A percentile compares a stretch with the other conserved stretches of the same genome.
phyloP scores from a whole-genome alignment of 352 stramenopile species.

The Pythium sp. region DNA sequence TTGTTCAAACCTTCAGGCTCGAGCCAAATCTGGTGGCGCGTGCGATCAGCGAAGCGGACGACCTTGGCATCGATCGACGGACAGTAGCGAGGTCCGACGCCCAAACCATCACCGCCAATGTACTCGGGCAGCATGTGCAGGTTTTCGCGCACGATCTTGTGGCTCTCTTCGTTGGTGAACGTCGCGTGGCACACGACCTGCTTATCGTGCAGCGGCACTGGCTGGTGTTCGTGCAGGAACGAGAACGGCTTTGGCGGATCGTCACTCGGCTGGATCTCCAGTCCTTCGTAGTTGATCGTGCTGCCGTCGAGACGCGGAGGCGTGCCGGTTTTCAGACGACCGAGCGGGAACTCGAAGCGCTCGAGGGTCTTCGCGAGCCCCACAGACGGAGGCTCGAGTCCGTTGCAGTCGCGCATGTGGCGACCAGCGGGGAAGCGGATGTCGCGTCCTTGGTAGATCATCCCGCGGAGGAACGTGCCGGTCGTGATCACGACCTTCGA shows the following conservation, averaged over 20 bases:
- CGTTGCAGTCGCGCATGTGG: slow-evolving; percentile 83
- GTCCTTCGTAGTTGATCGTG: slow-evolving; percentile 94
- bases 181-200: slow-evolving; percentile 95
- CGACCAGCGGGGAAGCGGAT: slow-evolving; percentile 91
- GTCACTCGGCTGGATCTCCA: slow-evolving; percentile 93
- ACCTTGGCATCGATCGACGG: slow-evolving; percentile 98
- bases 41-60: slow-evolving; percentile 71
- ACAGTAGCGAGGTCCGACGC: slow-evolving; percentile 91
- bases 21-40: slow-evolving; percentile 93
- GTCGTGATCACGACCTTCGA: slow-evolving; percentile 95
- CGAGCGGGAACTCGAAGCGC: slow-evolving; percentile 90
- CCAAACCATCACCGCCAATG: slow-evolving; percentile 73
- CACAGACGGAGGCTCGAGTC: slow-evolving; percentile 93
- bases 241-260: slow-evolving; percentile 91
- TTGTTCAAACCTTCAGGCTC: slow-evolving; percentile 97
- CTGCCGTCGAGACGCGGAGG: slow-evolving; percentile 93
- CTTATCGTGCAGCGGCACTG: slow-evolving; percentile 61
- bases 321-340: slow-evolving; percentile 96
- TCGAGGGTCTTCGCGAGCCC: slow-evolving; percentile 94
- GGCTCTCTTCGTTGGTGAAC: slow-evolving; percentile 96
- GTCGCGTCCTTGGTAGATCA: slow-evolving; percentile 93
- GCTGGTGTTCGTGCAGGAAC: slow-evolving; percentile 88
- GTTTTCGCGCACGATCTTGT: slow-evolving; percentile 93
- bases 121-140: slow-evolving; percentile 93
- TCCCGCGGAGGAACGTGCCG: slow-evolving; percentile 96